Conservation (phyloP, 2,329 filamentous ascomycete species). For the Diaporthe longicolla region DNA sequence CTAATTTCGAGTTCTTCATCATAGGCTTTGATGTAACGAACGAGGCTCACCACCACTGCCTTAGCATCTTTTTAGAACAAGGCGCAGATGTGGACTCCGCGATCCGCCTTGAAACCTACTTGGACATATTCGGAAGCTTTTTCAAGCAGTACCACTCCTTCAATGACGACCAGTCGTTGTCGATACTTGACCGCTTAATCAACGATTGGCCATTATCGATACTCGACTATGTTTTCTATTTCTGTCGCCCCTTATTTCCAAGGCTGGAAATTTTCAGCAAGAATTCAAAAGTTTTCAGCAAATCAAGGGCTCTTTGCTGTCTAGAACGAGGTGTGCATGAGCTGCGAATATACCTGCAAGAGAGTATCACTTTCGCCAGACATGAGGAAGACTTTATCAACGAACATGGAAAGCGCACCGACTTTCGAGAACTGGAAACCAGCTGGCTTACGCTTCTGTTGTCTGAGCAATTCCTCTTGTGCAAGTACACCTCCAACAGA, state of each 20-base stretch:
- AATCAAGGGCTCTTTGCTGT: not conserved
- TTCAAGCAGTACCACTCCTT: too few species aligned
- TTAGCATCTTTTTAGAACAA: not conserved
- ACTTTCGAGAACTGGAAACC: not conserved
- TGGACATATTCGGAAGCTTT: too few species aligned
- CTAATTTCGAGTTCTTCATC: not conserved
- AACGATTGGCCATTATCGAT: not conserved
- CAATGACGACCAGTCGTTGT: too few species aligned
- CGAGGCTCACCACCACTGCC: not conserved
- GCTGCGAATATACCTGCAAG: not conserved
- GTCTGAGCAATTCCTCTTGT: not conserved
- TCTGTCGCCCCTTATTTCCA: not conserved
- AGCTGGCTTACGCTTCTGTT: not conserved
- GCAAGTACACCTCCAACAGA: fast-evolving
- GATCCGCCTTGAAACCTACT: not conserved
- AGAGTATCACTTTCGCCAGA: not conserved
- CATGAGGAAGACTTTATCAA: not conserved
- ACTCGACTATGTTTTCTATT: conserved; percentile 18
- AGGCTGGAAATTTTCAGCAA: not conserved
- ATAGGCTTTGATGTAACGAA: not conserved
- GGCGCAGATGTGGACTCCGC: conserved; percentile 1
- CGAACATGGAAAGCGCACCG: not conserved
- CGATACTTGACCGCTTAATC: too few species aligned
- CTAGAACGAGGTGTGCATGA: not conserved
- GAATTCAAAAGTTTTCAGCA: not conserved